Base-by-base conservation (phyloP, 106 monocot genomes). In the Apostasia ramifera region DNA sequence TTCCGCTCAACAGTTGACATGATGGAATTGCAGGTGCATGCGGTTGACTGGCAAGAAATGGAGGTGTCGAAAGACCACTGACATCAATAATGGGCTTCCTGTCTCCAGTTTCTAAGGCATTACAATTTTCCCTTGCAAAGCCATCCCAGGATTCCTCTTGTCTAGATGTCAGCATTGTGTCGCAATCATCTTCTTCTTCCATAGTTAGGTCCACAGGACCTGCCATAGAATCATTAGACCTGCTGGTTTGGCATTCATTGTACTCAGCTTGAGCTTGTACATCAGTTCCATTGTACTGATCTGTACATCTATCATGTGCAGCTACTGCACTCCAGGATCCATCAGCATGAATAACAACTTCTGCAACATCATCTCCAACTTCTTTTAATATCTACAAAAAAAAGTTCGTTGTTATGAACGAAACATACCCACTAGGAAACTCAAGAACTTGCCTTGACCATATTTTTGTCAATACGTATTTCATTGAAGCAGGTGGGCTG, bases 391-490 rank as follows among this genome's bases (percentile, higher is more conserved):
- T 85, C 89, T 89, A 68, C 26, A 69, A 55, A 52, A 46, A 26
- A 57, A 7, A 37, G 42, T 65, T 65, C 1, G 47, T 47, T 48
- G 48, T 47, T 48, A 47, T 65, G 47, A 65, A 38, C 1, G 15
- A 44, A 7, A 14, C 8, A 49, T 48, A 47, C 48, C 15, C 26
- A 49, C 47, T 47, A 47, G 48, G 13, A 11, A 74, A 51, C 15
- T 10, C 44, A 55, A 69, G 45, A 46, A 78, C 80, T 81, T 59
- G 73, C 91, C 88, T 95, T 89, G 13, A 73, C 83, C 89, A 98
- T 90, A 49, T 79, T 77, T 77, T 75, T 86, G 69, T 98, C 98
- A 68, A 98, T 70, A 11, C 93, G 79, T 11, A 98, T 59, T 76
- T 98, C 93, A 67, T 74, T 55, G 64, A 48, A 82, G 71, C 85